A percentile compares a stretch with the other conserved stretches of the same genome.
Evolutionary conservation across 306 rosid species (phyloP).

Genomic region (Pterocarpus macrocarpus): DNA sequence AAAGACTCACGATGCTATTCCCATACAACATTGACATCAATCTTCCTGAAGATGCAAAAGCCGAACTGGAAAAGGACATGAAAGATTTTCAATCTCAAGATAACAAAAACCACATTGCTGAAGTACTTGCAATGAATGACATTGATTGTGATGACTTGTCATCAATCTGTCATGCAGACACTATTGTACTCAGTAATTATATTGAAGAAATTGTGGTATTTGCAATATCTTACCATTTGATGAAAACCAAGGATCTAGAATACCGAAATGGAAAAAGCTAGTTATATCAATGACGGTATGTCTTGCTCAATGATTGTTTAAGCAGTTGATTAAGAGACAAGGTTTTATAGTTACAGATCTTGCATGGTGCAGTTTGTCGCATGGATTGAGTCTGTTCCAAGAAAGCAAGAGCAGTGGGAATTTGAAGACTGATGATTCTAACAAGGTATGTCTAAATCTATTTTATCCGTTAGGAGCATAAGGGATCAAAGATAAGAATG

Average conservation of each 20-base stretch:
- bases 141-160: slow-evolving; percentile 83
- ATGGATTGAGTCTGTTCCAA: slow-evolving; percentile 83
- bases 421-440: slow-evolving; percentile 69
- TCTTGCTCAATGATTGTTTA: slow-evolving; percentile 14
- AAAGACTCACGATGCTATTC: slow-evolving; percentile 65
- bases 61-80: slow-evolving; percentile 79
- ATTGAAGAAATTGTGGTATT: slow-evolving; percentile 88
- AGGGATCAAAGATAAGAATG: not conserved
- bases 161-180: slow-evolving; percentile 75
- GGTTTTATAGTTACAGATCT: slow-evolving; percentile 43
- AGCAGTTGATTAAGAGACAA: slow-evolving; percentile 3
- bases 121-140: slow-evolving; percentile 86
- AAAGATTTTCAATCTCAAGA: slow-evolving; percentile 74
- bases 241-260: slow-evolving; percentile 70
- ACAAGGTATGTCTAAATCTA: slow-evolving; percentile 60
- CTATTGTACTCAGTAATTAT: slow-evolving; percentile 63
- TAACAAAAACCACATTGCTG: slow-evolving; percentile 88
- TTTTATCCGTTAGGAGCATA: slow-evolving; percentile 29
- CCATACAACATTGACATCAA: slow-evolving; percentile 69
- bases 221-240: slow-evolving; percentile 81
- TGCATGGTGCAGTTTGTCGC: slow-evolving; percentile 79
- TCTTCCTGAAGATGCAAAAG: slow-evolving; percentile 84
- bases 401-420: slow-evolving; percentile 73
- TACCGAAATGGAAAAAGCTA: slow-evolving; percentile 95
- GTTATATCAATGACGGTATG: slow-evolving; percentile 77